Percentiles rank a stretch among this genome's conserved stretches.
These are phyloP conservation scores for Elsinoe batatas DNA, from an alignment of 2,329 filamentous ascomycete genomes.

Conservation along the genomic window DNA sequence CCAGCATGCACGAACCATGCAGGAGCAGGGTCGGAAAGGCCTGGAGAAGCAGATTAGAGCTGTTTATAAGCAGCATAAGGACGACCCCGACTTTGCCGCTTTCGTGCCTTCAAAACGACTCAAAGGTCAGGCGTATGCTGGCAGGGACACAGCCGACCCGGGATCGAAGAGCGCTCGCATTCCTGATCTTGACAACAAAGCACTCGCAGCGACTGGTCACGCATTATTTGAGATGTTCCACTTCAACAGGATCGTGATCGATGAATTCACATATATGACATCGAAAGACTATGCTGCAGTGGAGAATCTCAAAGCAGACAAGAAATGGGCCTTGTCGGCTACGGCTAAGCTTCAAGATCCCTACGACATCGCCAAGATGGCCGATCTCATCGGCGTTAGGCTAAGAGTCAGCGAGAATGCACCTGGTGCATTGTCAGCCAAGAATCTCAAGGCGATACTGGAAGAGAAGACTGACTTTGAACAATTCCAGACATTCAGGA, in stretches of 20 bases:
- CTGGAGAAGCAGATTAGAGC: constrained; percentile 24
- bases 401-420: constrained; percentile 46
- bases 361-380: constrained; percentile 50
- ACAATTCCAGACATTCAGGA: constrained; percentile 44
- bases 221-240: constrained; percentile 48
- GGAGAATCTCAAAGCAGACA: constrained; percentile 38
- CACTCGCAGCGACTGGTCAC: not conserved
- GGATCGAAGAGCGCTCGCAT: not conserved
- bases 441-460: constrained; percentile 34
- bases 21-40: constrained; percentile 22
- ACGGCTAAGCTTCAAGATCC: constrained; percentile 51
- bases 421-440: constrained; percentile 34
- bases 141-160: not conserved
- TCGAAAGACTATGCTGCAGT: constrained; percentile 35
- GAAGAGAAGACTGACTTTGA: constrained; percentile 43
- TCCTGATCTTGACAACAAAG: not conserved
- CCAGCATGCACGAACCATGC: constrained; percentile 31
- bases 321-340: constrained; percentile 54
- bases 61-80: constrained; percentile 22
- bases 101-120: constrained; percentile 18
- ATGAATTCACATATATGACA: constrained; percentile 53
- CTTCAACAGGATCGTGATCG: constrained; percentile 52
- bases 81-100: constrained; percentile 28
- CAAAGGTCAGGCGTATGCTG: constrained; percentile 10
- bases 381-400: constrained; percentile 44